These are phyloP conservation scores for Dissophora ornata DNA, from an alignment of 192 early-diverging fungal species.

Conservation along the genomic window DNA sequence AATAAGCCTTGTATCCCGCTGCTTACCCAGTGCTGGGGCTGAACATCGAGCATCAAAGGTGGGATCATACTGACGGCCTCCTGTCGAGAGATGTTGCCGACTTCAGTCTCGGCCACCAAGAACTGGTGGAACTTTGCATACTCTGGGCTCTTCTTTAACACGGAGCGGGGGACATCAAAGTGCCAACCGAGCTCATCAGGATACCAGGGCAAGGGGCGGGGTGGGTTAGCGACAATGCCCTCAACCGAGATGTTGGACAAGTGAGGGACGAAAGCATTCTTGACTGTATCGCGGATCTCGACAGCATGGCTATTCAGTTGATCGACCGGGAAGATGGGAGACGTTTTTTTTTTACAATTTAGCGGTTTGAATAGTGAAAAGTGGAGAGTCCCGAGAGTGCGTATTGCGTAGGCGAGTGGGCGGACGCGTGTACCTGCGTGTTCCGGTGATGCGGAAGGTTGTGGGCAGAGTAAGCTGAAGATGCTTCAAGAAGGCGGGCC, in stretches of 20 bases:
- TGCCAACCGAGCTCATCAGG: constrained; percentile 94
- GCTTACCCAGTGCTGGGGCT: constrained; percentile 83
- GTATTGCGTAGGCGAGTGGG: too few species aligned
- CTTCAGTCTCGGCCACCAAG: constrained; percentile 97
- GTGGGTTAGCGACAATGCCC: constrained; percentile 79
- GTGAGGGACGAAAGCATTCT: constrained; percentile 62
- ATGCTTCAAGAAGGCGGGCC: constrained; percentile 73
- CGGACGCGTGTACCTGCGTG: constrained; percentile 64
- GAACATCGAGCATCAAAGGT: constrained; percentile 90
- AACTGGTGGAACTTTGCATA: constrained; percentile 91
- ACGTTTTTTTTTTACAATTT: too few species aligned
- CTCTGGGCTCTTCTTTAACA: constrained; percentile 81
- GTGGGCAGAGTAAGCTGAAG: constrained; percentile 85
- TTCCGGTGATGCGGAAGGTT: constrained; percentile 95
- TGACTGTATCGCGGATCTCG: constrained; percentile 79
- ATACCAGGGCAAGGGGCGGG: constrained; percentile 87
- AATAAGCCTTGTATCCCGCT: too few species aligned
- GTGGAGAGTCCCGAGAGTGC: not conserved
- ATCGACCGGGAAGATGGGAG: not conserved
- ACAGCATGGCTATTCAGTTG: constrained; percentile 62
- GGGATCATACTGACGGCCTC: constrained; percentile 99
- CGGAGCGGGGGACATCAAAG: constrained; percentile 77
- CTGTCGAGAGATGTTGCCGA: constrained; percentile 96
- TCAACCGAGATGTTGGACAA: constrained; percentile 71
- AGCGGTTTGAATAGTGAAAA: not conserved